These are phyloP conservation scores for Boletus sensibilis DNA, from an alignment of 768 basidiomycete genomes.

Conservation along the genomic window DNA sequence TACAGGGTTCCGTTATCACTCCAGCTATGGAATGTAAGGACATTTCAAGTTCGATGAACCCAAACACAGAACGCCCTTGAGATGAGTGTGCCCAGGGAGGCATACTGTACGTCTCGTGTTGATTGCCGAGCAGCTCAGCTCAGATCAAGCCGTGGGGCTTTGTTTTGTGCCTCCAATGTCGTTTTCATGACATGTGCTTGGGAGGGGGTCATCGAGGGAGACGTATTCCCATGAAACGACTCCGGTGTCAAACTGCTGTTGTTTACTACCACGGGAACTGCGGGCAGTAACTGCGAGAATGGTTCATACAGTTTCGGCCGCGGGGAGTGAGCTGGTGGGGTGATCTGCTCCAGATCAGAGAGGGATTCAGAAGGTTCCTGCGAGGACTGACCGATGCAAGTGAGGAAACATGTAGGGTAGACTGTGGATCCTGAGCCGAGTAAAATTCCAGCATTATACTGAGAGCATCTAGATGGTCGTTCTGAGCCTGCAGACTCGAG, in stretches of 20 bases:
- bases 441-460: conserved; percentile 74
- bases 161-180: conserved; percentile 17
- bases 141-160: conserved; percentile 25
- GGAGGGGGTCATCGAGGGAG: conserved; percentile 41
- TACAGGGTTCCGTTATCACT: conserved; percentile 1
- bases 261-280: conserved; percentile 27
- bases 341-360: conserved; percentile 39
- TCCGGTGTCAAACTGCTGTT: conserved; percentile 50
- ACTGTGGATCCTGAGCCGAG: conserved; percentile 53
- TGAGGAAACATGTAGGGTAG: conserved; percentile 48
- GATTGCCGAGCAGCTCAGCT: conserved; percentile 18
- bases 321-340: conserved; percentile 43
- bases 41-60: not conserved
- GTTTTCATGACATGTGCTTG: conserved; percentile 15
- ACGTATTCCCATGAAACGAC: conserved; percentile 58
- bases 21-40: not conserved
- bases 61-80: not conserved
- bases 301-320: conserved; percentile 43
- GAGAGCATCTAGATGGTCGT: conserved; percentile 50
- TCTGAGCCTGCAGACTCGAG: conserved; percentile 1
- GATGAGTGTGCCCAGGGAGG: not conserved
- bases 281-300: conserved; percentile 33
- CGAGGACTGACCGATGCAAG: conserved; percentile 49
- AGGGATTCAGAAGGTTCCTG: not conserved
- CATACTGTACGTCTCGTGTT: not conserved